Evolutionary conservation across 768 basidiomycete genomes (phyloP), one percentile per base, ranked within the genome.

Genomic region (Polyporus arcularius): DNA sequence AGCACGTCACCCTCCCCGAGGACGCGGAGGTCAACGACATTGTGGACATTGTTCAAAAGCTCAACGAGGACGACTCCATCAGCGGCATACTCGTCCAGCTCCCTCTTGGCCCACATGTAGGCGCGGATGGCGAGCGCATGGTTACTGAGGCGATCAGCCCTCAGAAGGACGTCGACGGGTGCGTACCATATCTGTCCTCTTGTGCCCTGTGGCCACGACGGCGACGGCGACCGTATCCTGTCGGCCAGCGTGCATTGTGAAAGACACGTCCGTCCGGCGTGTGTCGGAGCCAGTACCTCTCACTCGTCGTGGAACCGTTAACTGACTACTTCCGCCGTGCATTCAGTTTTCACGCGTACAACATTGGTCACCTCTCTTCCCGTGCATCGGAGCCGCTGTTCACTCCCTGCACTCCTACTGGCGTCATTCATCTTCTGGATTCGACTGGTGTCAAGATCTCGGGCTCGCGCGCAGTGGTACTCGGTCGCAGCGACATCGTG

Each of bases 91-190:
- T 99, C 51, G 97, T 99, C 3, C 97, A 99, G 75, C 87, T 98
- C 12, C 97, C 97, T 26, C 85, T 99, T 2, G 90, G 91, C 11
- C 82, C 88, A 30, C 91, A 95, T 62, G 84, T 98, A 61, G 82
- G 81, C 38, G 72, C 89, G 7, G 92, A 90, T 35, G 94, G 87
- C 26, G 96, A 97, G 73, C 88, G 94, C 55, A 81, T 82, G 28
- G 90, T 99, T 54, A 98, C 95, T n/a, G 96, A 98, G 74, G 89
- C 93, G 11, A 87, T 99, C 61, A 90, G 87, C 60, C 94, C 94
- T 16, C 84, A 89, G 73, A 99, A 99, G 78, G 97, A 99, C 67
- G 90, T 99, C 61, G 97, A 99, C 74, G 97, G 95, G 93, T 95
- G 68, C 57, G 82, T 74, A 7, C 32, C 41, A 16, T 50, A 42